phyloP scores from a whole-genome alignment of 257 asterid species.

The Parsonsia alboflavescens region DNA sequence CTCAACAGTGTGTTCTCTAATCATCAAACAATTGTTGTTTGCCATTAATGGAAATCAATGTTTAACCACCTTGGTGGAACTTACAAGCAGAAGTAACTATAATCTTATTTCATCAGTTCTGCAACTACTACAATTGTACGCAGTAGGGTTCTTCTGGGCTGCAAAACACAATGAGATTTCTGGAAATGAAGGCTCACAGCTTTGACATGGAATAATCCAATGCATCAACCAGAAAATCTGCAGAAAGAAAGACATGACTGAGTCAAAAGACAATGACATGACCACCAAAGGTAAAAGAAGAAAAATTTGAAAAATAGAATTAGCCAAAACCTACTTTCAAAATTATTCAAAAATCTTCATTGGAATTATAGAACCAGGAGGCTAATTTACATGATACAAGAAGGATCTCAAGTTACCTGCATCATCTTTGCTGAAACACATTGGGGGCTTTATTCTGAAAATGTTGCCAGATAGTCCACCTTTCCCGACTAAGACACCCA shows the following conservation, averaged over 20 bases:
- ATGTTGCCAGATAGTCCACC: slow-evolving; percentile 95
- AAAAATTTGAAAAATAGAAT: not conserved
- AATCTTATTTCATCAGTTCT: not conserved
- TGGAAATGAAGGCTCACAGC: slow-evolving; percentile 40
- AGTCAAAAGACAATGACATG: not conserved
- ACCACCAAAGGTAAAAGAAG: not conserved
- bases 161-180: slow-evolving; percentile 2
- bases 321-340: not conserved
- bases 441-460: slow-evolving; percentile 96
- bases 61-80: not conserved
- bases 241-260: slow-evolving; percentile 11
- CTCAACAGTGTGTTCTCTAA: not conserved
- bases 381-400: not conserved
- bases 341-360: not conserved
- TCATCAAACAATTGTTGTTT: not conserved
- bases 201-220: slow-evolving; percentile 69
- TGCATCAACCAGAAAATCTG: slow-evolving; percentile 92
- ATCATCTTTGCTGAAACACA: slow-evolving; percentile 85
- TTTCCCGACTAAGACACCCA: slow-evolving; percentile 87
- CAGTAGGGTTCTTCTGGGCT: not conserved
- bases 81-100: not conserved
- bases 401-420: slow-evolving; percentile 54
- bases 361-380: too few species aligned
- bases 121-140: not conserved
- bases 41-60: not conserved